These are phyloP conservation scores for Alternaria angustiovoidea DNA, from an alignment of 2,329 filamentous ascomycete genomes.

Conservation along the genomic window DNA sequence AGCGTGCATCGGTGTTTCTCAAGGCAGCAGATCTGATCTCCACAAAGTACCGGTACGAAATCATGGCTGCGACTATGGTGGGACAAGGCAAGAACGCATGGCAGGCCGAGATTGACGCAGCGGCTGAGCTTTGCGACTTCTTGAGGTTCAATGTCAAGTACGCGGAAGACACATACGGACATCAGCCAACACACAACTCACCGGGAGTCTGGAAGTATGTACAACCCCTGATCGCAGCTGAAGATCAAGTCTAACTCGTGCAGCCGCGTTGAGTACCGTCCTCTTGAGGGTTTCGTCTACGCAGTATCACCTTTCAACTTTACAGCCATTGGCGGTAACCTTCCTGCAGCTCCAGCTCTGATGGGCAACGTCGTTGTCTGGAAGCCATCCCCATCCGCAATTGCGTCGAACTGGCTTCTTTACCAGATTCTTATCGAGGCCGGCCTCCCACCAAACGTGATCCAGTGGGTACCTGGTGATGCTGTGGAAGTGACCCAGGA, in stretches of 20 bases:
- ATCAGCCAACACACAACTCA: conserved; percentile 85
- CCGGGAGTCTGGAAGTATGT: conserved; percentile 83
- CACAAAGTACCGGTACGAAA: conserved; percentile 93
- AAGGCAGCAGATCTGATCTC: conserved; percentile 93
- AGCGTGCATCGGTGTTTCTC: conserved; percentile 91
- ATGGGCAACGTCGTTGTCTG: conserved; percentile 95
- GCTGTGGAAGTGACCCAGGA: conserved; percentile 82
- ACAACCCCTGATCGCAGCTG: neutral
- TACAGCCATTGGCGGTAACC: conserved; percentile 90
- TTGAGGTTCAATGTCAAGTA: conserved; percentile 94
- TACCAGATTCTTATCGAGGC: conserved; percentile 92
- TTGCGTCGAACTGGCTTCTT: conserved; percentile 89
- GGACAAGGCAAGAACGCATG: conserved; percentile 98
- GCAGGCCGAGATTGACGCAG: conserved; percentile 98
- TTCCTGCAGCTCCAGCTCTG: conserved; percentile 81
- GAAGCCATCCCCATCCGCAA: conserved; percentile 92
- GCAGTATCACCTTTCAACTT: conserved; percentile 97
- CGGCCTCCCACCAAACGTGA: conserved; percentile 85
- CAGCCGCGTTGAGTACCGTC: conserved; percentile 81
- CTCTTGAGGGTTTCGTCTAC: conserved; percentile 94
- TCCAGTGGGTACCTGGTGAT: conserved; percentile 92
- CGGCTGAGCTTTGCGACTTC: conserved; percentile 92
- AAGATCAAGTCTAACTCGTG: conserved; percentile 26
- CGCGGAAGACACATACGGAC: conserved; percentile 86
- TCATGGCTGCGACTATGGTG: conserved; percentile 95